These are phyloP conservation scores for Niveomyces coronatus DNA, from an alignment of 2,329 filamentous ascomycete genomes.

Conservation along the genomic window DNA sequence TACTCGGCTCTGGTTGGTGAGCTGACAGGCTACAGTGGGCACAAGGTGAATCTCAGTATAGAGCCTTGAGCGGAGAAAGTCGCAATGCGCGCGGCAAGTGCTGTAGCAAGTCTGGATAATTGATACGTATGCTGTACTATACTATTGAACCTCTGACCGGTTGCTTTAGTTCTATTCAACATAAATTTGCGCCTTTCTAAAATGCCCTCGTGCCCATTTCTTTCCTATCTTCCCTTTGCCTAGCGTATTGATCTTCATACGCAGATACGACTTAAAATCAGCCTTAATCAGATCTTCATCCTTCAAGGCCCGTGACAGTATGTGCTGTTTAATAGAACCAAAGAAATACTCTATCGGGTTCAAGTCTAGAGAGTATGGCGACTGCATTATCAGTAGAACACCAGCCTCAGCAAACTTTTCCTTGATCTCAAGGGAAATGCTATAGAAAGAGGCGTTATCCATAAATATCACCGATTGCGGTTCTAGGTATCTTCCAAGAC, in stretches of 20 bases:
- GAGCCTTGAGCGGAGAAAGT: no score
- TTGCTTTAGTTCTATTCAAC: neutral
- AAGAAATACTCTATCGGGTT: conserved; percentile 13
- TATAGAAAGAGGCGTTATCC: conserved; percentile 14
- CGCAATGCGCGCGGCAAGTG: no score
- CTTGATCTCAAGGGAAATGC: conserved; percentile 10
- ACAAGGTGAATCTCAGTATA: no score
- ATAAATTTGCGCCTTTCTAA: conserved; percentile 6
- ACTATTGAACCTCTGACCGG: no score
- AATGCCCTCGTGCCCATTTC: conserved; percentile 13
- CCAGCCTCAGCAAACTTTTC: conserved; percentile 10
- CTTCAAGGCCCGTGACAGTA: conserved; percentile 11
- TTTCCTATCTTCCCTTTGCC: conserved; percentile 6
- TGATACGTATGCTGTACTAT: no score
- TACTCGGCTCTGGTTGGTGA: no score
- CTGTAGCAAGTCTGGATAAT: no score
- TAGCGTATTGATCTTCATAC: conserved; percentile 13
- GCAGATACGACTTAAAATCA: conserved; percentile 15
- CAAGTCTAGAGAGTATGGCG: conserved; percentile 11
- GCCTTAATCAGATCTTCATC: conserved; percentile 14
- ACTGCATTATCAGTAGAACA: conserved; percentile 11
- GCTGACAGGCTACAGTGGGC: no score
- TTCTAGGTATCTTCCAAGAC: conserved; percentile 12
- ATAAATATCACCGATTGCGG: conserved; percentile 14
- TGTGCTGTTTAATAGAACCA: conserved; percentile 12